Evolutionary conservation across 495 filamentous ascomycete species (phyloP).

Genomic region (Daldinia grandis): DNA sequence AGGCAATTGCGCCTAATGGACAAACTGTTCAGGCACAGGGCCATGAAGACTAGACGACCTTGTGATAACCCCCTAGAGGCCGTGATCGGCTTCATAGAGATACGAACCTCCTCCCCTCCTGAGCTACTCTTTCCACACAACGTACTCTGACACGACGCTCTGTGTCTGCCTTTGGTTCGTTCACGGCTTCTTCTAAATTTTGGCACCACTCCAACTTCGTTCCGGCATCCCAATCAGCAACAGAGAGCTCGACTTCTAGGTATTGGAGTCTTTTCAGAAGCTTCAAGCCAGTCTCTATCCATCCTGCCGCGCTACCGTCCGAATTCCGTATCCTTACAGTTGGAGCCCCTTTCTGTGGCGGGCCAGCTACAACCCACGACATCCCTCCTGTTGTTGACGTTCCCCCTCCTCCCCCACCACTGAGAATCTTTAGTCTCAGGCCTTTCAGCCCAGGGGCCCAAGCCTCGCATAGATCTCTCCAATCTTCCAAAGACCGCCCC

Average conservation of each 20-base stretch:
- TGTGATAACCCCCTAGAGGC: neutral
- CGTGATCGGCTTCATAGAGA: neutral
- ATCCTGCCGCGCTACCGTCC: constrained; percentile 25
- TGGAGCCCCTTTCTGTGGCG: constrained; percentile 28
- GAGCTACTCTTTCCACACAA: constrained; percentile 28
- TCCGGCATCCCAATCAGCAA: constrained; percentile 34
- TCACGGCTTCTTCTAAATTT: constrained; percentile 29
- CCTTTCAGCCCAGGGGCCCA: constrained; percentile 43
- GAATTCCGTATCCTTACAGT: constrained; percentile 22
- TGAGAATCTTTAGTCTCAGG: constrained; percentile 42
- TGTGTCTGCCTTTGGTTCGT: constrained; percentile 17
- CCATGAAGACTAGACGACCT: neutral
- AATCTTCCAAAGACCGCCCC: constrained; percentile 30
- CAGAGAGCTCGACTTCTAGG: constrained; percentile 44
- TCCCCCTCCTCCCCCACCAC: constrained; percentile 27
- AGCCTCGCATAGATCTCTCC: constrained; percentile 44
- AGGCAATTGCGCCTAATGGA: neutral
- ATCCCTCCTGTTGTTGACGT: constrained; percentile 12
- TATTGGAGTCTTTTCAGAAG: constrained; percentile 27
- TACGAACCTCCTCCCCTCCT: neutral
- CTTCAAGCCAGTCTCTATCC: constrained; percentile 28
- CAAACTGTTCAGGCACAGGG: neutral
- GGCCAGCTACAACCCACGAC: constrained; percentile 35
- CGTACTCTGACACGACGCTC: constrained; percentile 25
- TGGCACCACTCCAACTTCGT: constrained; percentile 33